These are phyloP conservation scores for Spergularia azorica DNA, from an alignment of 179 eudicot genomes.

Conservation along the genomic window DNA sequence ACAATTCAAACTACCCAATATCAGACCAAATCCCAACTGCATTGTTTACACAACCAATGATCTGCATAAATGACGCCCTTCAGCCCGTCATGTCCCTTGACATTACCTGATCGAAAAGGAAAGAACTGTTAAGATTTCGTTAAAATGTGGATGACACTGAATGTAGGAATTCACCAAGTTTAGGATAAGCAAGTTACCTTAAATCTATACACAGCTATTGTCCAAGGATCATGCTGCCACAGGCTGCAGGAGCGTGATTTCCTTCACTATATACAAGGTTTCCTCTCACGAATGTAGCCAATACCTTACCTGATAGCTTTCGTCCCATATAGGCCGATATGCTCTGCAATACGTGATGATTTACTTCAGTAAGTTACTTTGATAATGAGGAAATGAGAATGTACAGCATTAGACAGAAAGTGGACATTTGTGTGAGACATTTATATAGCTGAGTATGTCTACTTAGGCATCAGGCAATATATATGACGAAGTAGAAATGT, in stretches of 20 bases:
- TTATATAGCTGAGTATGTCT: too few relatives aligned
- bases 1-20: conserved; percentile 13
- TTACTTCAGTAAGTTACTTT: not conserved
- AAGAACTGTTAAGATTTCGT: not conserved
- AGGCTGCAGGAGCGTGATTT: conserved; percentile 70
- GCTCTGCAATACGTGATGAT: conserved; percentile 42
- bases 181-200: not conserved
- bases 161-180: not conserved
- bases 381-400: not conserved
- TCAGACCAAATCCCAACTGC: conserved; percentile 9
- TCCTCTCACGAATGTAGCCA: conserved; percentile 85
- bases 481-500: not conserved
- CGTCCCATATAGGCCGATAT: conserved; percentile 90
- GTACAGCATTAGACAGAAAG: not conserved
- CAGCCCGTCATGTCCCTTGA: not conserved
- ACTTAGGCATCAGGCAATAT: too few relatives aligned
- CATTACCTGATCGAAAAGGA: not conserved
- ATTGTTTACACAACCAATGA: not conserved
- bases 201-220: conserved; percentile 20
- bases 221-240: conserved; percentile 78
- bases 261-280: conserved; percentile 79
- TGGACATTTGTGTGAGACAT: not conserved
- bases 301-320: conserved; percentile 71
- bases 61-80: not conserved
- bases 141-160: not conserved